Evolutionary conservation across 2,329 filamentous ascomycete genomes (phyloP), one percentile per base, ranked within the genome.

Genomic region (Macrophomina pseudophaseolina): DNA sequence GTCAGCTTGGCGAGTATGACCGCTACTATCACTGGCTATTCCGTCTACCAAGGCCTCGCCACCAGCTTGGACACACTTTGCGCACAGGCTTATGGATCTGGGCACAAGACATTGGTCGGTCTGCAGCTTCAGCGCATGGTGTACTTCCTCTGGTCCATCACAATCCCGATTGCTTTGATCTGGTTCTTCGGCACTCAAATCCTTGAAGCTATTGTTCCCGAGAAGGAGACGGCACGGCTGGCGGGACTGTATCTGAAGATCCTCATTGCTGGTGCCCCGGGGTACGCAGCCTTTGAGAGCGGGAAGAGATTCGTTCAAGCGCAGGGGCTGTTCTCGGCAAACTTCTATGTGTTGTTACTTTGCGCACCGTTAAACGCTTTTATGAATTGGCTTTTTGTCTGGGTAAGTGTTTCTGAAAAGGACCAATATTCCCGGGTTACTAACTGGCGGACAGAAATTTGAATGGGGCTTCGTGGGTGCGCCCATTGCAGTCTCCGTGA

Each of bases 31-130:
- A 77, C 84, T 6, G 85, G 85, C 0, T 79, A 83, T 23, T 81
- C 85, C 1, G 75, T 84, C 28, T 82, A 82, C 66, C 82, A 85
- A 70, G 84, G 84, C 28, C 80, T 85, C 72, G 90, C 93, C 0
- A 98, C 94, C 4, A 92, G 90, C 70, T 83, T 98, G 44, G 94
- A 98, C 79, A 98, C 94, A 0, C 87, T 98, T 2, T 97, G 94
- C 77, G 88, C 94, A 0, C 94, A 98, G 78, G 94, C 95, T 0
- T 98, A 96, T 75, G 94, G 95, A 2, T 96, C 92, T 0, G 94
- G 94, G 0, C 91, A 91, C 76, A 96, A 91, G 75, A 91, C 94
- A 71, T 86, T 98, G 5, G 94, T 98, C 67, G 94, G 92, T 1
- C 78, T 95, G 65, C 92, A 95, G 73, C 85, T 92, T 69, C 91